Evolutionary conservation across 345 rosid species (phyloP).

Genomic region (Lumnitzera littorea): DNA sequence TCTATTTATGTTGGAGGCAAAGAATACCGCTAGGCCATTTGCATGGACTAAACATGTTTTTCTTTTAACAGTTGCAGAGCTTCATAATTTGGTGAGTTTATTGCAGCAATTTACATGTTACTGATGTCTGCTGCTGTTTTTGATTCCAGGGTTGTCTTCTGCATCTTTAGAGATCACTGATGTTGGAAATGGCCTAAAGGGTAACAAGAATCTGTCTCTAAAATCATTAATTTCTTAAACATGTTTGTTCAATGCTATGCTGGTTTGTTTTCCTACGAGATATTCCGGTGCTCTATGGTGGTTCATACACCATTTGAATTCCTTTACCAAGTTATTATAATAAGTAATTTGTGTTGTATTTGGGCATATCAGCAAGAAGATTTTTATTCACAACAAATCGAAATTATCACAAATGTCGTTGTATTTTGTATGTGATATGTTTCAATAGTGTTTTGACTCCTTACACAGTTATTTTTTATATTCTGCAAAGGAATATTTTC

Average conservation of each 20-base stretch:
- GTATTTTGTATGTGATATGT: too few relatives aligned
- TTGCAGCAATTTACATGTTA: background rate
- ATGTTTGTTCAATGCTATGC: background rate
- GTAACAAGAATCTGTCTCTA: constrained; percentile 16
- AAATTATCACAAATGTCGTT: too few relatives aligned
- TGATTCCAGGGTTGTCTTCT: constrained; percentile 61
- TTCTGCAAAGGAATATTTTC: constrained; percentile 61
- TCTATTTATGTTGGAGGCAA: background rate
- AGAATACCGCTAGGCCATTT: background rate
- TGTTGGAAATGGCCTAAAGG: constrained; percentile 29
- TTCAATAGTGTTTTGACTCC: background rate
- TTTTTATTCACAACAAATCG: too few relatives aligned
- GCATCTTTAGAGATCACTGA: constrained; percentile 69
- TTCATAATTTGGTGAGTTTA: background rate
- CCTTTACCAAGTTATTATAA: too few relatives aligned
- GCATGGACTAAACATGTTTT: too few relatives aligned
- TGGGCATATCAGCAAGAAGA: too few relatives aligned
- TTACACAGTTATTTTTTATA: constrained; percentile 3
- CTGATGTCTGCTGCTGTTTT: background rate
- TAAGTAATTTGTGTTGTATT: too few relatives aligned
- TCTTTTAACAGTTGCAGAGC: too few relatives aligned
- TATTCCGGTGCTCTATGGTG: background rate
- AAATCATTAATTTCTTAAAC: background rate
- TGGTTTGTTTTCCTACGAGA: background rate
- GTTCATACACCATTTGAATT: too few relatives aligned